These are phyloP conservation scores for Trypethelium eluteriae DNA, from an alignment of 495 filamentous ascomycete species.

Conservation along the genomic window DNA sequence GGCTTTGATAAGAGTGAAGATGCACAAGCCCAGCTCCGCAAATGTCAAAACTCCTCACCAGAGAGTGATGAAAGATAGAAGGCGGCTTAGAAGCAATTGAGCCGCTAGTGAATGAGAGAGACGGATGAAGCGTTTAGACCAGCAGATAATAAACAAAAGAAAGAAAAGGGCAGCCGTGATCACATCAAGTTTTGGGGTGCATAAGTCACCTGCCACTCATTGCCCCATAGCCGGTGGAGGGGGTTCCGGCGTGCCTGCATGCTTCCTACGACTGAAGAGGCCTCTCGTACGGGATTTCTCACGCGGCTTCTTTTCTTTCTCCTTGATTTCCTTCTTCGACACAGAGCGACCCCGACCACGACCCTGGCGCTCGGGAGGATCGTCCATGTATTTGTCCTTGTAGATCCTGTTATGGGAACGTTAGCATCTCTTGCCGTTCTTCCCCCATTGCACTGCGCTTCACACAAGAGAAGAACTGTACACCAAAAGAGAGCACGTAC, in stretches of 20 bases:
- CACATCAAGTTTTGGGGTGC: not conserved
- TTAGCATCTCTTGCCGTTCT: slow-evolving; percentile 19
- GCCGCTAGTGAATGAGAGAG: not conserved
- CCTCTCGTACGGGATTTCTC: slow-evolving; percentile 59
- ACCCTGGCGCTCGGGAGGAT: slow-evolving; percentile 39
- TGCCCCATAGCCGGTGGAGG: not conserved
- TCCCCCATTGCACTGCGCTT: not conserved
- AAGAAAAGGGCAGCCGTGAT: not conserved
- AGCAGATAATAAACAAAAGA: not conserved
- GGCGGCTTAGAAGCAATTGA: not conserved
- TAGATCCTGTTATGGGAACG: slow-evolving; percentile 60
- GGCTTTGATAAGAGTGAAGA: not conserved
- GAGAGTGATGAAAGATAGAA: not conserved
- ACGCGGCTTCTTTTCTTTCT: slow-evolving; percentile 50
- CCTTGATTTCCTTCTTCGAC: slow-evolving; percentile 26
- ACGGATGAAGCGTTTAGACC: not conserved
- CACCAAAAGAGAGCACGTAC: slow-evolving; percentile 46
- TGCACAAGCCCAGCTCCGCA: slow-evolving; percentile 6
- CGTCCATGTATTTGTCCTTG: slow-evolving; percentile 80
- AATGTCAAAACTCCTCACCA: not conserved
- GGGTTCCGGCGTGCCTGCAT: not conserved
- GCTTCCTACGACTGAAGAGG: slow-evolving; percentile 58
- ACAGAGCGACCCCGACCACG: slow-evolving; percentile 12
- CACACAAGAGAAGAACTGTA: too few species aligned
- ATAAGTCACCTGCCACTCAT: not conserved